Conservation (phyloP, 805 yeast species). For the Candida insectalens region DNA sequence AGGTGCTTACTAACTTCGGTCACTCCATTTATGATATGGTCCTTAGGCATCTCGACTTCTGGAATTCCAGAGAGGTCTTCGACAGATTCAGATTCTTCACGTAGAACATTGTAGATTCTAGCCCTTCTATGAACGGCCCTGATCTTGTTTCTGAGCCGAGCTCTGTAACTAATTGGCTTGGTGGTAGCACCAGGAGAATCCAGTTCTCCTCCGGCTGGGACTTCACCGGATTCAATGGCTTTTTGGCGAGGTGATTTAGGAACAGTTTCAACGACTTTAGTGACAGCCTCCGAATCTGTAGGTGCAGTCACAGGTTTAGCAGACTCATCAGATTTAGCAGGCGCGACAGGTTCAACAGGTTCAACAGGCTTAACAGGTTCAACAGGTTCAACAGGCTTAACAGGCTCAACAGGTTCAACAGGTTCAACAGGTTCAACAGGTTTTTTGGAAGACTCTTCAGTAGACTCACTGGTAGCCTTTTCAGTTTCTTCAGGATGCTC, state of each 20-base stretch:
- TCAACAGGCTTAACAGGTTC: too few species aligned
- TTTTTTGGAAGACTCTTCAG: background rate
- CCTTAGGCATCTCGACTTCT: conserved; percentile 78
- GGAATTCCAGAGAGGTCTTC: conserved; percentile 64
- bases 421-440: background rate
- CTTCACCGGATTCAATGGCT: background rate
- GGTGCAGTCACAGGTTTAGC: too few species aligned
- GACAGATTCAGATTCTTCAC: conserved; percentile 84
- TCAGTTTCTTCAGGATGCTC: background rate
- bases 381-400: too few species aligned
- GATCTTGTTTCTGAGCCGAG: conserved; percentile 65
- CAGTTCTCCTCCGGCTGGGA: background rate
- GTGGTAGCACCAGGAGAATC: too few species aligned
- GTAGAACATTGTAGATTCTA: conserved; percentile 78
- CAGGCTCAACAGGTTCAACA: too few species aligned
- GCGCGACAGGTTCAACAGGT: too few species aligned
- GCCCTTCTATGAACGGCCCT: conserved; percentile 90
- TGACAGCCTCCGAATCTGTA: conserved; percentile 1
- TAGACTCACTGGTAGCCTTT: background rate
- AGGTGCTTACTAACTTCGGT: conserved; percentile 69
- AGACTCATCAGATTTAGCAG: too few species aligned
- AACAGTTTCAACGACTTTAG: background rate
- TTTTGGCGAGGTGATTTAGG: background rate
- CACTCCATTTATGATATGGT: conserved; percentile 73
- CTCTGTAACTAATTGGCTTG: conserved; percentile 22